Base-by-base conservation (phyloP, 1,139 yeast species). In the Geotrichum fermentans region DNA sequence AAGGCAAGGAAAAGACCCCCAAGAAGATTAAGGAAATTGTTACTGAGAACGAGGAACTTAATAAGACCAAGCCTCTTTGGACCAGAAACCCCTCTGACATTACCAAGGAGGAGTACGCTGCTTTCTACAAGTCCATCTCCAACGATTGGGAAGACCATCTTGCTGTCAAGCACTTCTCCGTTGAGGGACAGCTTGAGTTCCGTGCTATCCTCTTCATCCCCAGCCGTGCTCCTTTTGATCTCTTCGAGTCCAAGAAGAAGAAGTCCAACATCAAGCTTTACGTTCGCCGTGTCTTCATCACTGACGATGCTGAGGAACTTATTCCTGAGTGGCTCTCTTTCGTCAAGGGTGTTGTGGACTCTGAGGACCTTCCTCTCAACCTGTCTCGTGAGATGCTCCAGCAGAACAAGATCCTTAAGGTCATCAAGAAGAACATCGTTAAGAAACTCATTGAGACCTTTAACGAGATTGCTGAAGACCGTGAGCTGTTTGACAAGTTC, bases 131-230 rank as follows among this genome's bases (percentile, higher is more conserved):
- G 80, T 88, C 97, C 49, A 92, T 94, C 67, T 90, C 98, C 52
- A 94, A 94, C 75, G 99, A 94, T 74, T 94, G 98, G 98, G 98
- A 92, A 78, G 98, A 92, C 72, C 99, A 97, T 75, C 82, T 92
- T 71, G 97, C 97, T 61, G 97, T 92, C 63, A 94, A 94, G 82
- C 99, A 94, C 78, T 94, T 94, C 79, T 88, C 97, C 50, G 99
- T 94, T 70, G 99, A 94, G 78, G 99, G 99, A 81, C 98, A 94
- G 79, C 83, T 94, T 67, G 99, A 94, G 78, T 94, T 94, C 82
- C 89, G 86, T 78, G 97, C 98, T 58, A 92, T 94, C 68, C 80
- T 94, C 67, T 94, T 88, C 70, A 82, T 94, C 74, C 99, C 99
- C 74, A 89, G 87, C 80, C 89, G 98, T 78, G 97, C 99, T 65